These are phyloP conservation scores for Rugonectria rugulosa DNA, from an alignment of 2,329 filamentous ascomycete species.

Conservation along the genomic window DNA sequence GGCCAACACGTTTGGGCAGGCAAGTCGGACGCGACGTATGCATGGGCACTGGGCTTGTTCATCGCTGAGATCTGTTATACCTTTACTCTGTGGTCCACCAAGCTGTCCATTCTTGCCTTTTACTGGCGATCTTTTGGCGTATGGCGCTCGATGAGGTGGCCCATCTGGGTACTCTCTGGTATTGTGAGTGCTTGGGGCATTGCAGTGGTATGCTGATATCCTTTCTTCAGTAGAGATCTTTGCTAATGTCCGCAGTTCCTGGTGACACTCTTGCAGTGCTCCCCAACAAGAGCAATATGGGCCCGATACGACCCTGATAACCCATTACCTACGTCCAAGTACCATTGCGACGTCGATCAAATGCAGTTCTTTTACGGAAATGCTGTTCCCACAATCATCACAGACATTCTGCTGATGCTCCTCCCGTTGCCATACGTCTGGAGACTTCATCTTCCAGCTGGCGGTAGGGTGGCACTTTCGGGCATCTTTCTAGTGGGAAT, in stretches of 20 bases:
- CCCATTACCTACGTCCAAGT: conserved; percentile 1
- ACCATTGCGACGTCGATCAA: conserved; percentile 26
- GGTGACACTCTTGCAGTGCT: not conserved
- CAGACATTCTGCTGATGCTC: conserved; percentile 37
- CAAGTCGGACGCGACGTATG: conserved; percentile 26
- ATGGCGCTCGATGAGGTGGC: conserved; percentile 25
- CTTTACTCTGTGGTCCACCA: conserved; percentile 28
- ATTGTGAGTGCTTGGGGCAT: conserved; percentile 30
- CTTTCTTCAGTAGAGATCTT: not conserved
- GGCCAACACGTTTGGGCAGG: conserved; percentile 35
- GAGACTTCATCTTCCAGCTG: conserved; percentile 33
- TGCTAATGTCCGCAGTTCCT: not conserved
- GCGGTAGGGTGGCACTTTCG: conserved; percentile 34
- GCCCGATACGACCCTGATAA: not conserved
- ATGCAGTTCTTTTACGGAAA: conserved; percentile 40
- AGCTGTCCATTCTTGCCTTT: conserved; percentile 35
- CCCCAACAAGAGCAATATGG: conserved; percentile 1
- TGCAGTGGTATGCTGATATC: conserved; percentile 24
- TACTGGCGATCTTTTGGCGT: conserved; percentile 38
- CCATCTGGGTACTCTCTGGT: conserved; percentile 26
- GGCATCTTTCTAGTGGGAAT: conserved; percentile 6
- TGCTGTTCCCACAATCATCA: conserved; percentile 38
- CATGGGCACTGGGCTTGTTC: conserved; percentile 33
- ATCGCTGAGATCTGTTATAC: conserved; percentile 32
- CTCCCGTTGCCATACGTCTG: conserved; percentile 41